Evolutionary conservation across 805 yeast genomes (phyloP).

Genomic region (Ogataea naganishii): DNA sequence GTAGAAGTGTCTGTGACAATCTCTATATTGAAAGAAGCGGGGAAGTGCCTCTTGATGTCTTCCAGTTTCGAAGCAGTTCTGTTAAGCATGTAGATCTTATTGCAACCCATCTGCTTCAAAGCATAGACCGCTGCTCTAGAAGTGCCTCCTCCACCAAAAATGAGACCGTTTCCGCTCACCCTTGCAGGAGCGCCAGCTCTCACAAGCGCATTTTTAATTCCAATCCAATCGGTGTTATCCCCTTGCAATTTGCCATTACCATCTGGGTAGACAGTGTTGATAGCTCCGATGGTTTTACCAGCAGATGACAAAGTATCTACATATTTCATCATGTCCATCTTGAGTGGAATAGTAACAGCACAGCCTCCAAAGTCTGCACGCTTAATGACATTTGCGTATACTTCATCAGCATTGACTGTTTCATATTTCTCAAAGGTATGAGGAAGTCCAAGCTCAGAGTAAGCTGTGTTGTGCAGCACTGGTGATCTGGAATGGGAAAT

Average conservation of each 20-base stretch:
- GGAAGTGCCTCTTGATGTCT: slow-evolving; percentile 54
- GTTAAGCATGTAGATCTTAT: slow-evolving; percentile 68
- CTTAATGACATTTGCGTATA: slow-evolving; percentile 40
- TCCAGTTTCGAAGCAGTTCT: slow-evolving; percentile 63
- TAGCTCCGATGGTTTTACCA: slow-evolving; percentile 83
- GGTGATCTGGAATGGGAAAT: slow-evolving; percentile 88
- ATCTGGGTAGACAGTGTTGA: slow-evolving; percentile 71
- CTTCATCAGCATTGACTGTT: slow-evolving; percentile 52
- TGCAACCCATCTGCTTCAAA: slow-evolving; percentile 67
- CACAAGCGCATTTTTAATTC: slow-evolving; percentile 63
- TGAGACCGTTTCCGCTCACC: slow-evolving; percentile 48
- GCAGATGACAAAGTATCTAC: slow-evolving; percentile 63
- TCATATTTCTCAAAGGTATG: slow-evolving; percentile 61
- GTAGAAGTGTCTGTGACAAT: slow-evolving; percentile 37
- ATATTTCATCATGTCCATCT: slow-evolving; percentile 66
- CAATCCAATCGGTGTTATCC: slow-evolving; percentile 94
- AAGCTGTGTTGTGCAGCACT: slow-evolving; percentile 72
- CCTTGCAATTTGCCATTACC: slow-evolving; percentile 51
- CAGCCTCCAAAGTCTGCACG: slow-evolving; percentile 75
- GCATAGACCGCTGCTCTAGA: slow-evolving; percentile 93
- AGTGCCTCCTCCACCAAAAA: slow-evolving; percentile 97
- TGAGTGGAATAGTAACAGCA: slow-evolving; percentile 91
- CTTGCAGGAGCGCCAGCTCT: slow-evolving; percentile 50
- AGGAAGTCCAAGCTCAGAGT: slow-evolving; percentile 68
- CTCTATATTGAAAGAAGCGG: slow-evolving; percentile 45